Evolutionary conservation across 2,329 filamentous ascomycete genomes (phyloP), one percentile per base, ranked within the genome.

Genomic region (Botryotinia calthae): DNA sequence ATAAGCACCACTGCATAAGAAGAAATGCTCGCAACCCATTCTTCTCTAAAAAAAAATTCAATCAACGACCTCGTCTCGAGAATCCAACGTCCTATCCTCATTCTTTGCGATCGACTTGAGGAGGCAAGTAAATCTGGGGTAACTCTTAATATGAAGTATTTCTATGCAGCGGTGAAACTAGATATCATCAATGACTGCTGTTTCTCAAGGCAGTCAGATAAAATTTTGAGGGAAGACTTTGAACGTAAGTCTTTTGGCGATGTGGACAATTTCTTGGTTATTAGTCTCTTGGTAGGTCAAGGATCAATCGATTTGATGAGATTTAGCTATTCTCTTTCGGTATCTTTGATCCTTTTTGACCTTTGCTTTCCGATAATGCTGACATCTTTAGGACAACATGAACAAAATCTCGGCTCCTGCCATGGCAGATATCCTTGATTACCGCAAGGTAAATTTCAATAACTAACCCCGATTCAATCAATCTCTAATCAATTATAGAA

Each of bases 401-500:
- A 76, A 72, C 71, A 74, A 42, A 59, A 67, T 68, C 18, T 58
- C 58, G 66, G 54, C 51, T n/a, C 51, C 48, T 40, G 46, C 66
- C 18, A 68, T 68, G 66, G 20, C 48, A 37, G 48, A 58, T 2
- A 56, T 68, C 20, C 46, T 68, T 22, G 66, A 68, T 20, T 56
- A 37, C 14, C 40, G 61, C 62, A 37, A 44, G n/a, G 48, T 25
- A 3, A 31, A 20, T n/a, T 20, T 48, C 4, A 12, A 48, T 25
- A 10, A 34, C 4, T 2, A 37, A n/a, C 3, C 20, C 25, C 10
- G 8, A 28, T 34, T 9, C 22, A 68, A n/a, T 44, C 2, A 20
- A 22, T 81, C 80, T 79, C 76, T 75, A 7, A 73, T 80, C 25
- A 76, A 85, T 8, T 82, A 85, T 73, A 59, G 48, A 34, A 54